A percentile compares a stretch with the other conserved stretches of the same genome.
phyloP scores from a whole-genome alignment of 805 yeast genomes.

The Tetrapisispora namnaoensis region DNA sequence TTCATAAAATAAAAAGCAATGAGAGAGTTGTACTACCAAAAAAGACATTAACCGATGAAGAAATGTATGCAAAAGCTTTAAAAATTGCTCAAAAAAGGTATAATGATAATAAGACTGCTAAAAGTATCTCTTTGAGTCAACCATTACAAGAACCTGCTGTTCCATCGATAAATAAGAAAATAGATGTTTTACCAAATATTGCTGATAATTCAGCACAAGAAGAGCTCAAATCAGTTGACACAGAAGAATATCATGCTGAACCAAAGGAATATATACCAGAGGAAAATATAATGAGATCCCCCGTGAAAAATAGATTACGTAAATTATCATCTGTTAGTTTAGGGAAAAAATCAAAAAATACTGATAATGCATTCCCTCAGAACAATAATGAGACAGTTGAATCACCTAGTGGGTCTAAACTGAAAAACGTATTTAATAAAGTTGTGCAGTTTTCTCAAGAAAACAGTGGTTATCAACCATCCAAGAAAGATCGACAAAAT shows the following conservation, averaged over 20 bases:
- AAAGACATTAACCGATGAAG: conserved; percentile 32
- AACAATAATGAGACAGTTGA: conserved; percentile 1
- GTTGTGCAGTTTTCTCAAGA: conserved; percentile 28
- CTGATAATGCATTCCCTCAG: not conserved
- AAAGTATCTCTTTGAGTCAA: not conserved
- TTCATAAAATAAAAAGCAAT: not conserved
- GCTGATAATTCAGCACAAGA: not conserved
- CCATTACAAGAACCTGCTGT: not conserved
- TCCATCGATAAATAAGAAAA: not conserved
- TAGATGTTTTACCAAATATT: not conserved
- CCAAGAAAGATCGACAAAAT: conserved; percentile 10
- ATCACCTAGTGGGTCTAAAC: conserved; percentile 8
- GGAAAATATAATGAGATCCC: not conserved
- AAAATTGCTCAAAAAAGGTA: conserved; percentile 43
- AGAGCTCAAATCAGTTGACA: not conserved
- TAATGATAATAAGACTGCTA: conserved; percentile 6
- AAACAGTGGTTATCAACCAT: conserved; percentile 27
- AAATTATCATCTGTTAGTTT: conserved; percentile 2
- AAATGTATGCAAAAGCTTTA: conserved; percentile 48
- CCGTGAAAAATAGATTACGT: not conserved
- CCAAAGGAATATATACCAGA: not conserved
- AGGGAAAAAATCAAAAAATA: not conserved
- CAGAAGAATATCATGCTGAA: not conserved
- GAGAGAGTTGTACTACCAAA: not conserved
- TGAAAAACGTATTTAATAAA: conserved; percentile 22